Conservation (phyloP, 441 rosid genomes). For the Bruguiera hainesii region DNA sequence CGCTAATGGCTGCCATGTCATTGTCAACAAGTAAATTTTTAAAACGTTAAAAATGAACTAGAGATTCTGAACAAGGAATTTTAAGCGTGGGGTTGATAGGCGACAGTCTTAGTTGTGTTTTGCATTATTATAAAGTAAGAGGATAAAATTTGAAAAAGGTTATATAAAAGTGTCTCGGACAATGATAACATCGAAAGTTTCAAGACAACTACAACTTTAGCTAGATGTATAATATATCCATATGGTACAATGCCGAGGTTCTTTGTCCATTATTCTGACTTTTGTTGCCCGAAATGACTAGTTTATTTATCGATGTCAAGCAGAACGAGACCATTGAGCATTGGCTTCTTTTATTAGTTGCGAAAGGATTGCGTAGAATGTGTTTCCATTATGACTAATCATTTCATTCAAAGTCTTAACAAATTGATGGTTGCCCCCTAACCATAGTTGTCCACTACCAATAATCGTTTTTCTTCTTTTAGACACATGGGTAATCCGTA, state of each 20-base stretch:
- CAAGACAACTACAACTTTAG: too few species aligned
- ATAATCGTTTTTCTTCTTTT: neutral
- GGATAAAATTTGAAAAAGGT: constrained; percentile 8
- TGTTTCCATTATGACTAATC: neutral
- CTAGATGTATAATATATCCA: too few species aligned
- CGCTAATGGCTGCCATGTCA: too few species aligned
- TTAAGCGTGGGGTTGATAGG: constrained; percentile 17
- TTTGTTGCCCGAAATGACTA: too few species aligned
- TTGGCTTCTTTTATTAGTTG: too few species aligned
- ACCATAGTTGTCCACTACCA: constrained; percentile 4
- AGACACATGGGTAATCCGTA: constrained; percentile 15
- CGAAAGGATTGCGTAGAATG: too few species aligned
- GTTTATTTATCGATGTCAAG: too few species aligned
- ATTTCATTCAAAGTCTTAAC: neutral
- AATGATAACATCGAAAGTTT: constrained; percentile 2
- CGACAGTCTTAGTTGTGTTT: constrained; percentile 29
- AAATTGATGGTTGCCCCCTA: neutral
- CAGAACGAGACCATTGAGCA: too few species aligned
- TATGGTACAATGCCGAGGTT: too few species aligned
- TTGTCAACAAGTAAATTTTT: too few species aligned
- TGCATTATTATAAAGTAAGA: constrained; percentile 6
- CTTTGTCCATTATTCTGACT: too few species aligned
- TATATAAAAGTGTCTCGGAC: constrained; percentile 20
- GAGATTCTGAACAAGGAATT: neutral
- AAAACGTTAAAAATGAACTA: neutral